Percentiles rank a stretch among this genome's conserved stretches.
phyloP scores from a whole-genome alignment of 2,329 filamentous ascomycete species.

The Rhinocladiella similis region DNA sequence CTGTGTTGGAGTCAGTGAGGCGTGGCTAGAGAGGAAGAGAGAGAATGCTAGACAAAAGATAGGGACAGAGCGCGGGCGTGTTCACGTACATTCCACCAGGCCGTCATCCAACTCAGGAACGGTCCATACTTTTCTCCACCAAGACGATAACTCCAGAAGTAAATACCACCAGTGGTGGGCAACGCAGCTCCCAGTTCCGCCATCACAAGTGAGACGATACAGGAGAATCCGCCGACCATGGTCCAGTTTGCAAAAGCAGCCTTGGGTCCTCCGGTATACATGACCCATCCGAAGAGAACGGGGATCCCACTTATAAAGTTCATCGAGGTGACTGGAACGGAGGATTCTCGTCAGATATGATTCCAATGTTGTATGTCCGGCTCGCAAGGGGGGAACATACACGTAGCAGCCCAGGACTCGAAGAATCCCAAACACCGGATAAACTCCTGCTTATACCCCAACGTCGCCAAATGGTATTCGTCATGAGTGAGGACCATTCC shows the following conservation, averaged over 20 bases:
- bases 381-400: slow-evolving; percentile 11
- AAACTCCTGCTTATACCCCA: slow-evolving; percentile 41
- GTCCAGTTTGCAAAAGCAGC: slow-evolving; percentile 43
- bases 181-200: slow-evolving; percentile 41
- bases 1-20: neutral
- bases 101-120: slow-evolving; percentile 43
- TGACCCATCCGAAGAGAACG: slow-evolving; percentile 41
- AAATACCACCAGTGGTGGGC: slow-evolving; percentile 42
- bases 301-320: slow-evolving; percentile 43
- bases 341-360: neutral
- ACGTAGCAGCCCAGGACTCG: slow-evolving; percentile 41
- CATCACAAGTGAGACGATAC: slow-evolving; percentile 39
- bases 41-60: neutral
- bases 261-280: slow-evolving; percentile 42
- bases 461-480: slow-evolving; percentile 36
- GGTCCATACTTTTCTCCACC: slow-evolving; percentile 40
- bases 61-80: neutral
- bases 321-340: slow-evolving; percentile 32
- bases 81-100: slow-evolving; percentile 38
- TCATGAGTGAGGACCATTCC: slow-evolving; percentile 29
- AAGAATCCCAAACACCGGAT: slow-evolving; percentile 39
- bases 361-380: too few species aligned
- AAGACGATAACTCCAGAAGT: slow-evolving; percentile 41
- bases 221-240: slow-evolving; percentile 39
- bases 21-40: neutral